Conservation (phyloP, 2,329 filamentous ascomycete species). For the Cladophialophora psammophila region DNA sequence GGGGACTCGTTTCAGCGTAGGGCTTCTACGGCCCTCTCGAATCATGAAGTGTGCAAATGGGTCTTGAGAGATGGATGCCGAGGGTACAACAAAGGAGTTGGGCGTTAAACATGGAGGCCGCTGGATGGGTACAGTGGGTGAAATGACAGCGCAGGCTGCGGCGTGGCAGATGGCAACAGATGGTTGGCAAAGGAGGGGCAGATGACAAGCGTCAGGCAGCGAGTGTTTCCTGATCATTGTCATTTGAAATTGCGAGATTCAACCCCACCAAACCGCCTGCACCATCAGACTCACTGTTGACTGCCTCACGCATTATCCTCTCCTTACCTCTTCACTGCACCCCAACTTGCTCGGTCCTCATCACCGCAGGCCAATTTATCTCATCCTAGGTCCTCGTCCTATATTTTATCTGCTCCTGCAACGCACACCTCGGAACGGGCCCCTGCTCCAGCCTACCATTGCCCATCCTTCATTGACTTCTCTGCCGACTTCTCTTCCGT, state of each 20-base stretch:
- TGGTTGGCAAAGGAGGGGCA: background rate
- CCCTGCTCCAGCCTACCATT: background rate
- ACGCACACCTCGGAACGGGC: background rate
- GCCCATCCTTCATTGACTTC: background rate
- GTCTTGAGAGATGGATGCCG: background rate
- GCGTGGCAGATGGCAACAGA: background rate
- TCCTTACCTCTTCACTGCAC: slow-evolving; percentile 3
- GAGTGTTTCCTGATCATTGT: background rate
- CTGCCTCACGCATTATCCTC: slow-evolving; percentile 11
- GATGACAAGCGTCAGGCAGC: background rate
- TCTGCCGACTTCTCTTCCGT: background rate
- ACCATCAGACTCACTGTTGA: background rate
- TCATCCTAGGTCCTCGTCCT: background rate
- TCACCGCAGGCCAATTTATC: background rate
- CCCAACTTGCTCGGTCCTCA: background rate
- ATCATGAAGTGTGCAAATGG: background rate
- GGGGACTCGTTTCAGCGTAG: background rate
- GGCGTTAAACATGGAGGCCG: slow-evolving; percentile 6
- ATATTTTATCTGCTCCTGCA: background rate
- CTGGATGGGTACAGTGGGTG: background rate
- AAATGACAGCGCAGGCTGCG: background rate
- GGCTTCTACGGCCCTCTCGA: background rate
- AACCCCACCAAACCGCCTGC: background rate
- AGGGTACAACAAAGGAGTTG: slow-evolving; percentile 9
- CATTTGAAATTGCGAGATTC: slow-evolving; percentile 22